Evolutionary conservation across 495 filamentous ascomycete species (phyloP), one percentile per base, ranked within the genome.

Genomic region (Penicillium bovifimosum): DNA sequence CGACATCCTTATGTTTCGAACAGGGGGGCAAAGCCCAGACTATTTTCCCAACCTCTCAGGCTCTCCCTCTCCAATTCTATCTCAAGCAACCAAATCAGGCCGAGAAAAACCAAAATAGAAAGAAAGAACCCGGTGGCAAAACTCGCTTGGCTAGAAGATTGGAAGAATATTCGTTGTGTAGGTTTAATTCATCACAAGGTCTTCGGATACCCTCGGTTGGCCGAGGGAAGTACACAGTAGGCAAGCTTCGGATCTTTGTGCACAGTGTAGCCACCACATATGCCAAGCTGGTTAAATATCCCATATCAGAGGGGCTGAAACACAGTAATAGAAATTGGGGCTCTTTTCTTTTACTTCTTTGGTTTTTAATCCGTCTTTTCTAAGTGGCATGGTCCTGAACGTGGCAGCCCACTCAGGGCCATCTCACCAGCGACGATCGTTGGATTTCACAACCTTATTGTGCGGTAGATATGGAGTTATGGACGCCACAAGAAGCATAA

Each of bases 391-490:
- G 18, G 53, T 60, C 20, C 44, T 50, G 52, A 65, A 63, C 60
- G 60, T 62, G 60, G 60, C 34, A 46, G 54, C 53, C 60, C 62
- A 65, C 56, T 42, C 32, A 36, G 24, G 3, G 49, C 41, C 50
- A 61, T 61, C 52, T 53, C 54, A 52, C 54, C 24, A 10, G 11
- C 50, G 45, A 33, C 41, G 59, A 65, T 65, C 62, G 14, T 50
- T 45, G 59, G 39, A 51, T 55, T 38, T 27, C 26, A 32, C 17
- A 56, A 55, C 53, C 59, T 59, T 59, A 61, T 55, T 58, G 41
- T 28, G 9, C 18, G 14, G 28, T 47, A 5, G 10, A 27, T 27
- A 36, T 34, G 31, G 20, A 35, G 13, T 5, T 20, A n/a, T 20
- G 27, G 20, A 50, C 47, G 47, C 36, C 36, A 41, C 47, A 20